These are phyloP conservation scores for Earliella scabrosa DNA, from an alignment of 1,284 basidiomycete genomes.

Conservation along the genomic window DNA sequence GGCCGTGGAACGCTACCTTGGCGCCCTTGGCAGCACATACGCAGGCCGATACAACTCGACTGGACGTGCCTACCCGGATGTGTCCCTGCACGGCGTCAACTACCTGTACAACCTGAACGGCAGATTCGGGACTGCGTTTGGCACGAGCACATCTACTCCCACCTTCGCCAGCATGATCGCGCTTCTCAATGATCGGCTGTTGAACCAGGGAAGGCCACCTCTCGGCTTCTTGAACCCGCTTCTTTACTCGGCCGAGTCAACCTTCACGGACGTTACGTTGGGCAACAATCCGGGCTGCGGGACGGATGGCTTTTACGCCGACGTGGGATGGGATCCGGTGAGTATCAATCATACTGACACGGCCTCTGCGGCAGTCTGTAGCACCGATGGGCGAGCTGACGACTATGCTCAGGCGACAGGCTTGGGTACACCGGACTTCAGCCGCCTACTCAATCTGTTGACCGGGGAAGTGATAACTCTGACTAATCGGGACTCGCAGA, in stretches of 20 bases:
- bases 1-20: slow-evolving; percentile 10
- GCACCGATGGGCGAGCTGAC: too few species aligned
- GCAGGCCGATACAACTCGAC: slow-evolving; percentile 58
- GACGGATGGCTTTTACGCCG: slow-evolving; percentile 50
- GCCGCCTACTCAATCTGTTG: slow-evolving; percentile 42
- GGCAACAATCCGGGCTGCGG: slow-evolving; percentile 44
- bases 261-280: slow-evolving; percentile 61
- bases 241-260: slow-evolving; percentile 44
- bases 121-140: slow-evolving; percentile 48
- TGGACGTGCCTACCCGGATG: slow-evolving; percentile 25
- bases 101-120: slow-evolving; percentile 61
- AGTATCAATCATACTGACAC: too few species aligned
- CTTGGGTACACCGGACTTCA: slow-evolving; percentile 66
- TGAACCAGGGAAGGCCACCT: slow-evolving; percentile 49
- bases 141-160: slow-evolving; percentile 39
- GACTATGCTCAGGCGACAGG: too few species aligned
- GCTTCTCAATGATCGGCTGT: slow-evolving; percentile 61
- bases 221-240: slow-evolving; percentile 69
- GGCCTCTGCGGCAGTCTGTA: too few species aligned
- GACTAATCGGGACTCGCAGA: neutral
- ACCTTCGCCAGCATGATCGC: slow-evolving; percentile 62
- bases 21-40: slow-evolving; percentile 11
- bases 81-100: slow-evolving; percentile 32
- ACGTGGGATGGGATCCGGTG: slow-evolving; percentile 62
- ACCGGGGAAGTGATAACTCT: neutral